A percentile compares a stretch with the other conserved stretches of the same genome.
phyloP scores from a whole-genome alignment of 129 eudicot species.

The Smallanthus sonchifolius region DNA sequence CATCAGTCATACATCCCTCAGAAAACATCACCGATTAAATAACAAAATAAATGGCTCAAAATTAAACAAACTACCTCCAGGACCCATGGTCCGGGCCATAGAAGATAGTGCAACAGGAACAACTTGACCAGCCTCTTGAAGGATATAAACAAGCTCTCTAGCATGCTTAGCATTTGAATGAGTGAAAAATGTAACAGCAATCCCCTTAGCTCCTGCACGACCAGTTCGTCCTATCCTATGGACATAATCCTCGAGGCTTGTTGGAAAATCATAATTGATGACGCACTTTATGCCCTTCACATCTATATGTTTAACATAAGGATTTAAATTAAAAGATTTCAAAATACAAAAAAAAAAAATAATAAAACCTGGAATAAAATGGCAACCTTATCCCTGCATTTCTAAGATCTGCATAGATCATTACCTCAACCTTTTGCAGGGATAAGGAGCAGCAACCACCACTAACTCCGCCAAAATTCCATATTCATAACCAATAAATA shows the following conservation, averaged over 20 bases:
- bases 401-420: slow-evolving; percentile 47
- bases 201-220: slow-evolving; percentile 97
- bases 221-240: slow-evolving; percentile 99
- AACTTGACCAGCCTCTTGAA: slow-evolving; percentile 92
- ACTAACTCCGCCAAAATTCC: slow-evolving; percentile 38
- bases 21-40: neutral
- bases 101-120: slow-evolving; percentile 71
- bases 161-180: slow-evolving; percentile 75
- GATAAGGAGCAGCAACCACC: slow-evolving; percentile 95
- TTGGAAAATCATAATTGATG: slow-evolving; percentile 89
- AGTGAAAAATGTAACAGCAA: slow-evolving; percentile 86
- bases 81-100: slow-evolving; percentile 49
- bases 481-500: slow-evolving; percentile 47
- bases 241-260: slow-evolving; percentile 94
- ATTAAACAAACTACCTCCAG: slow-evolving; percentile 41
- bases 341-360: neutral
- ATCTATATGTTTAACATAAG: slow-evolving; percentile 56
- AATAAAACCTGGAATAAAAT: slow-evolving; percentile 22
- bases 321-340: slow-evolving; percentile 12
- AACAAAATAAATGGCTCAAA: neutral
- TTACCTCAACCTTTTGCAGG: slow-evolving; percentile 92
- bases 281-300: slow-evolving; percentile 99
- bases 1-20: neutral
- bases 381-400: slow-evolving; percentile 97
- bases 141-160: slow-evolving; percentile 78